Base-by-base conservation (phyloP, 1,284 basidiomycete genomes). In the Ceratobasidium sp. region DNA sequence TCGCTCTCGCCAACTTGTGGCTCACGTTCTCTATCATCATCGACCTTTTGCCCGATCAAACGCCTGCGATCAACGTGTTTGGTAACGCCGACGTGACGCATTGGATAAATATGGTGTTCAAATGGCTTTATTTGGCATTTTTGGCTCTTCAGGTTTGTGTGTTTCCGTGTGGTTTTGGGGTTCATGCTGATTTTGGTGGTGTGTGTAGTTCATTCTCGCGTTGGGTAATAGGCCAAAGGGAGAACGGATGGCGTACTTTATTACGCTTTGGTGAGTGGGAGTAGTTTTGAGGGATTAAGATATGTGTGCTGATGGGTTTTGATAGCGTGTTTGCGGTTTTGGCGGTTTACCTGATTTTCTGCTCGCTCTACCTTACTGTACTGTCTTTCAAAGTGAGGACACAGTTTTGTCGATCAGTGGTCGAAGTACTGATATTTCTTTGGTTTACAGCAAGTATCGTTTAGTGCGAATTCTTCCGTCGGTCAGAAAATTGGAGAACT, bases 11-110 rank as follows among this genome's bases (percentile, higher is more conserved):
- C 81, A 98, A 98, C 82, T 87, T 98, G 50, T 98, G 96, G 96
- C 87, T 98, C 77, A 98, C 97, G 12, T 98, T 98, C 88, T 93
- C 92, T 78, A 97, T 98, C 86, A 96, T 98, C 84, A 96, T 98
- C 88, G 92, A 96, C 81, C 90, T 98, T 54, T 87, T 97, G 20
- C 95, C 95, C 0, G 82, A 84, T 38, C 89, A 93, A 83, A 78
- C 79, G 1, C 80, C 81, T 0, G 75, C 82, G 10, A 89, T 95
- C 81, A 85, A 90, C 70, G 87, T 95, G 70, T 96, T 96, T 80
- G 93, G 93, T 52, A 95, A 90, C 33, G 85, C 80, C 0, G 84
- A 82, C 20, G 82, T 94, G 33, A 96, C 94, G n/a, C 92, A 95
- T 81, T 98, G 95, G 95, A 87, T 98, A 76, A 98, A 98, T 83